phyloP scores from a whole-genome alignment of 2,329 filamentous ascomycete species.

The Davidsoniella eucalypti region DNA sequence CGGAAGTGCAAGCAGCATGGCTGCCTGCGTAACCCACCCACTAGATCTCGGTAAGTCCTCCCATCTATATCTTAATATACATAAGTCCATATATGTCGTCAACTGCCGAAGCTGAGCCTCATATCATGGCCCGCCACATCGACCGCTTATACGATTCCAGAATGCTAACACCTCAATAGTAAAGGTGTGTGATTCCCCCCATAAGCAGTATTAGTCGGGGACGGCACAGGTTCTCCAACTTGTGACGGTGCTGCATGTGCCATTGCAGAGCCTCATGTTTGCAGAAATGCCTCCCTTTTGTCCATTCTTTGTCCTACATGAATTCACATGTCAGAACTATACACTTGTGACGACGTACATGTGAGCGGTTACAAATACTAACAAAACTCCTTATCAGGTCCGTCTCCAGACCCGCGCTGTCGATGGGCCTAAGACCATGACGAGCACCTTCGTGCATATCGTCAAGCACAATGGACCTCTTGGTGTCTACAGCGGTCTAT shows the following conservation, averaged over 20 bases:
- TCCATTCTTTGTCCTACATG: slow-evolving; percentile 1
- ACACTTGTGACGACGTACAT: neutral
- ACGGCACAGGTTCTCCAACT: too few relatives aligned
- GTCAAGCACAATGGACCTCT: slow-evolving; percentile 56
- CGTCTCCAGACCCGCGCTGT: slow-evolving; percentile 71
- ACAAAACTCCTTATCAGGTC: slow-evolving; percentile 37
- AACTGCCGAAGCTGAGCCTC: too few relatives aligned
- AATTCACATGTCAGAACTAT: neutral
- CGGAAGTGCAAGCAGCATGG: slow-evolving; percentile 82
- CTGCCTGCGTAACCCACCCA: slow-evolving; percentile 82
- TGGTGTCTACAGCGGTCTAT: slow-evolving; percentile 81
- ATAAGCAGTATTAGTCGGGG: neutral
- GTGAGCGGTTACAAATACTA: neutral
- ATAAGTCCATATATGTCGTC: neutral
- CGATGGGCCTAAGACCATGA: slow-evolving; percentile 64
- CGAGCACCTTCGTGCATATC: slow-evolving; percentile 72
- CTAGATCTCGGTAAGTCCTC: slow-evolving; percentile 63
- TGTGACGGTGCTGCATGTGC: too few relatives aligned
- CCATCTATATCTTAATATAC: neutral
- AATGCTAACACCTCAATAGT: slow-evolving; percentile 24
- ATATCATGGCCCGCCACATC: too few relatives aligned
- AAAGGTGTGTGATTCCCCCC: slow-evolving; percentile 25
- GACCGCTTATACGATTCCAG: slow-evolving; percentile 14
- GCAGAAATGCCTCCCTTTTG: slow-evolving; percentile 2
- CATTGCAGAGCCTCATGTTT: slow-evolving; percentile 7